Base-by-base conservation (phyloP, 1,284 basidiomycete genomes). In the Irpex lacteus region DNA sequence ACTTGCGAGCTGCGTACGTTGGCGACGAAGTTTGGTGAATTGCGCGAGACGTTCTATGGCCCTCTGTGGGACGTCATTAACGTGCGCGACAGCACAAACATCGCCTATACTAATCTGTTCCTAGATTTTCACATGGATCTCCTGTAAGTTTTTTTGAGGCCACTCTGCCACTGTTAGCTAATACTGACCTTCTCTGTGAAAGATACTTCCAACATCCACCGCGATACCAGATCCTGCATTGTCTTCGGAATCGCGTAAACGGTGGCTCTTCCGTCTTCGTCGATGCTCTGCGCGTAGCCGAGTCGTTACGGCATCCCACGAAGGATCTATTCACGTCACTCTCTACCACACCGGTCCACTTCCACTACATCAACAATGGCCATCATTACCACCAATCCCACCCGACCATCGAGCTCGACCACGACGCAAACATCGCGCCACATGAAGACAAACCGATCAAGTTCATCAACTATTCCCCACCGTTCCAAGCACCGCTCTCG, bases 81-180 rank as follows among this genome's bases (percentile, higher is more conserved):
- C 67, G 73, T 92, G 53, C 78, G 77, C 56, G 82, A 92, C 64
- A 92, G 91, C 69, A 87, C 85, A 69, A 99, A 99, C 76, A 95
- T 99, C 66, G 97, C 97, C 1, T 98, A 98, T 75, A 99, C 97
- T 5, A 91, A 95, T 74, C 81, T 98, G 18, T 86, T 94, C 70
- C 82, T 99, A 2, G 96, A 92, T 0, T 75, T 97, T 19, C 97
- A 98, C 73, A 95, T 96, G 91, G 96, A 98, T 77, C 78, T 98
- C 0, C 76, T 92, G 94, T 96, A 70, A 68, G 92, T 82, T 15
- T 15, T 36, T 3, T 40, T 19, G 32, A 34, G 32, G 32, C 6
- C 5, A 32, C 18, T 32, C 18, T n/a, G 11, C 5, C 9, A 47
- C 11, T 13, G 3, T 6, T n/a, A 47, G 11, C 50, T 26, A 32